phyloP scores from a whole-genome alignment of 2,329 filamentous ascomycete genomes.

The Cladosporium sphaerospermum region DNA sequence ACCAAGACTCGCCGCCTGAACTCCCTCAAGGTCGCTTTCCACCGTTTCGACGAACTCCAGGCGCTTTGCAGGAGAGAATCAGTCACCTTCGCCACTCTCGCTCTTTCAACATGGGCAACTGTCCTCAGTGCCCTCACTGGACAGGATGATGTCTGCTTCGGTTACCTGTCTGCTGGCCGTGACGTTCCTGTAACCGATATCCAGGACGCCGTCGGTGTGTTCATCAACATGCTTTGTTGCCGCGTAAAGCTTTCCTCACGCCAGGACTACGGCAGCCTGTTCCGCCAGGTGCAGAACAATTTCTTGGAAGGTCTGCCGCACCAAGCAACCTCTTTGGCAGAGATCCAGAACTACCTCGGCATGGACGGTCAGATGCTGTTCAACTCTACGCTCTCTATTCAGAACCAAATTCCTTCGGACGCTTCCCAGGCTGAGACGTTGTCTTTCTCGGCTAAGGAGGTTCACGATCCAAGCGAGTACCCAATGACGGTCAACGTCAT shows the following conservation, averaged over 20 bases:
- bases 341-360: constrained; percentile 60
- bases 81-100: constrained; percentile 7
- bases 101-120: constrained; percentile 6
- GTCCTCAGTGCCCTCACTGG: constrained; percentile 7
- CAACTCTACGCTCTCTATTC: constrained; percentile 12
- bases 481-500: constrained; percentile 11
- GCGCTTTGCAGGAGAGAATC: constrained; percentile 1
- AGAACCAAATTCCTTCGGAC: constrained; percentile 41
- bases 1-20: constrained; percentile 6
- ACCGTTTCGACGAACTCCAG: constrained; percentile 8
- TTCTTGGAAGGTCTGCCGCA: constrained; percentile 11
- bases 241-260: constrained; percentile 11
- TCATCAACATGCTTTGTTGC: constrained; percentile 13
- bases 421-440: constrained; percentile 2
- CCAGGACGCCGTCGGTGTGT: constrained; percentile 11
- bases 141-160: constrained; percentile 30
- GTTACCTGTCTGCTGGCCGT: constrained; percentile 33
- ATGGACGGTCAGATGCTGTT: constrained; percentile 48
- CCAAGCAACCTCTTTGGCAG: constrained; percentile 29
- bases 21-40: constrained; percentile 9
- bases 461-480: constrained; percentile 8
- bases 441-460: constrained; percentile 8
- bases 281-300: constrained; percentile 10
- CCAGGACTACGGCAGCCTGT: constrained; percentile 6
- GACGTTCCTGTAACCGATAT: constrained; percentile 17